phyloP scores from a whole-genome alignment of 2,329 filamentous ascomycete genomes.

The Arthrobotrys iridis region DNA sequence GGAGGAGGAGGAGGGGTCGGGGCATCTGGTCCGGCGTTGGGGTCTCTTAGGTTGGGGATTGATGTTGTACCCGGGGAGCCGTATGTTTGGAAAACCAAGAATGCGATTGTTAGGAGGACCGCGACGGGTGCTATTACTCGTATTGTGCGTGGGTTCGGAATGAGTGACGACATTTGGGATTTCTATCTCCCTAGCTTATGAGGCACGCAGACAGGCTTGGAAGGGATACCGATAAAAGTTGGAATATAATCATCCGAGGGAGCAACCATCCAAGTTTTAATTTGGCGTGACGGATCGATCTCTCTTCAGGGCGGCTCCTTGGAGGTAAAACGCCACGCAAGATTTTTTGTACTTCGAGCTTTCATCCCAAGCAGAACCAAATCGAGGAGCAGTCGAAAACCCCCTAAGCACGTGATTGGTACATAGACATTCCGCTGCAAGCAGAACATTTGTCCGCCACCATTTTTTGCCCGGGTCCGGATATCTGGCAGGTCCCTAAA shows the following conservation, averaged over 20 bases:
- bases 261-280: too few species aligned
- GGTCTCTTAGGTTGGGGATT: background rate
- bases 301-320: too few species aligned
- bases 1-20: background rate
- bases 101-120: background rate
- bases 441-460: too few species aligned
- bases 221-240: background rate
- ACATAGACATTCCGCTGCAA: background rate
- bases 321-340: background rate
- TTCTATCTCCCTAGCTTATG: background rate
- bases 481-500: background rate
- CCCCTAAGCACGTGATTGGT: background rate
- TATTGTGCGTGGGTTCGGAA: background rate
- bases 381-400: background rate
- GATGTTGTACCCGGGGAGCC: background rate
- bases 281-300: too few species aligned
- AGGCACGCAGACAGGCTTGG: background rate
- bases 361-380: too few species aligned
- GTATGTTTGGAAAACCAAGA: slow-evolving; percentile 1
- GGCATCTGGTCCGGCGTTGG: background rate
- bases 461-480: background rate
- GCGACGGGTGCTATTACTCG: slow-evolving; percentile 5
- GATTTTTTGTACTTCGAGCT: too few species aligned
- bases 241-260: too few species aligned
- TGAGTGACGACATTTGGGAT: slow-evolving; percentile 4